phyloP scores from a whole-genome alignment of 345 rosid species.

The Gynandropsis gynandra region DNA sequence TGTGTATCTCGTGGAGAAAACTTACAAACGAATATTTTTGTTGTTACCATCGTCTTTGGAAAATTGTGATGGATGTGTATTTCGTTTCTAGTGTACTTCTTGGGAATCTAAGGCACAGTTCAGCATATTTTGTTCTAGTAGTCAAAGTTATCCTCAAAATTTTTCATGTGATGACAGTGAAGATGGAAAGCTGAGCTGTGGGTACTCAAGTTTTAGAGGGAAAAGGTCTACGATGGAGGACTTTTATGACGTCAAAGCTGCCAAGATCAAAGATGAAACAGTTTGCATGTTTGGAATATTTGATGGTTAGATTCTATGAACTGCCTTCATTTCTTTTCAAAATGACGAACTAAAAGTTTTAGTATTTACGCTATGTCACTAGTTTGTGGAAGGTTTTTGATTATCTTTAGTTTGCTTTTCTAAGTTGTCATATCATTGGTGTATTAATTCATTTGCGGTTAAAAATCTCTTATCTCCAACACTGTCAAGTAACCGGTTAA shows the following conservation, averaged over 20 bases:
- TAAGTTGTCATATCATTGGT: constrained; percentile 3
- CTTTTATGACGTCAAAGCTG: constrained; percentile 67
- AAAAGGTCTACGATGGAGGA: constrained; percentile 97
- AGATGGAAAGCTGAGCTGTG: constrained; percentile 85
- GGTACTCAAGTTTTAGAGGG: constrained; percentile 90
- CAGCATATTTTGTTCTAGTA: no score
- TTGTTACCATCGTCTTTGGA: no score
- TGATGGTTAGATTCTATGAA: constrained; percentile 61
- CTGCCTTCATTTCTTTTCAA: neutral
- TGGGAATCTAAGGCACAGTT: no score
- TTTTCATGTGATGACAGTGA: constrained; percentile 55
- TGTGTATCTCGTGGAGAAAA: constrained; percentile 10
- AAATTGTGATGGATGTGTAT: no score
- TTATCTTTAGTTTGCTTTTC: constrained; percentile 9
- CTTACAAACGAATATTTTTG: no score
- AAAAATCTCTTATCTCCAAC: constrained; percentile 4
- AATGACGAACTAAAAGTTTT: neutral
- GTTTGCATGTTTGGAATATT: constrained; percentile 96
- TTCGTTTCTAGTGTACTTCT: no score
- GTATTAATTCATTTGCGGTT: constrained; percentile 7
- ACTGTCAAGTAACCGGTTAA: neutral
- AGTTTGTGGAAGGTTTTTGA: neutral
- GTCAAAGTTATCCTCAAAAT: neutral
- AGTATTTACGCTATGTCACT: neutral
- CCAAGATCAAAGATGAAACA: constrained; percentile 60